phyloP scores from a whole-genome alignment of 495 filamentous ascomycete genomes.

The Geopyxis carbonaria region DNA sequence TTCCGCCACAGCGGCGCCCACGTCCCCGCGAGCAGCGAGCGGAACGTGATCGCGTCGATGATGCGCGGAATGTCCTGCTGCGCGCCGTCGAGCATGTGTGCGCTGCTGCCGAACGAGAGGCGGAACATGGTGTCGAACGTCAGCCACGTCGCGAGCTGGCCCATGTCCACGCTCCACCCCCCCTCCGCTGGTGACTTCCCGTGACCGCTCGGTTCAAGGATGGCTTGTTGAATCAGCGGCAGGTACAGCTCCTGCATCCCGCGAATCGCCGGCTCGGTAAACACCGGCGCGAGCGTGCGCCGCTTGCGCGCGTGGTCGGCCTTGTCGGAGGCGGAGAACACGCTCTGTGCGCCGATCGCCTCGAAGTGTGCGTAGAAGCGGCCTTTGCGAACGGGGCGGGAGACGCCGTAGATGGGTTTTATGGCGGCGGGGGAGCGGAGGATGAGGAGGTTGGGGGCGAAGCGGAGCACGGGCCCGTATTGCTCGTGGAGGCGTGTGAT shows the following conservation, averaged over 20 bases:
- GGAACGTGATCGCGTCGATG: too few species aligned
- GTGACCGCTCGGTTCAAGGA: too few species aligned
- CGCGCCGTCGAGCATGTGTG: too few species aligned
- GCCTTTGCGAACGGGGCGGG: conserved; percentile 31
- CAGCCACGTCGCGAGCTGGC: conserved; percentile 35
- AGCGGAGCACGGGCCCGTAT: conserved; percentile 32
- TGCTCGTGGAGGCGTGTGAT: conserved; percentile 17
- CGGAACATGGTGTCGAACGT: conserved; percentile 36
- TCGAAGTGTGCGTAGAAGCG: conserved; percentile 39
- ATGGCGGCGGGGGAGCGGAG: conserved; percentile 34
- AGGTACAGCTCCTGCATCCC: conserved; percentile 38
- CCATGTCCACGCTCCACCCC: conserved; percentile 30
- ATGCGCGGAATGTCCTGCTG: too few species aligned
- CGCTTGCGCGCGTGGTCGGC: conserved; percentile 36
- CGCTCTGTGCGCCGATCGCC: conserved; percentile 40
- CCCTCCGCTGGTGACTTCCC: too few species aligned
- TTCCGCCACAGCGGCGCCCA: too few species aligned
- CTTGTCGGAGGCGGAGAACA: conserved; percentile 39
- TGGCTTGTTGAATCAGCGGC: too few species aligned
- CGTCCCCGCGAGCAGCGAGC: too few species aligned
- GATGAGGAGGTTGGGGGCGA: conserved; percentile 33
- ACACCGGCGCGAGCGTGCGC: conserved; percentile 38
- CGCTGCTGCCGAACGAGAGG: conserved; percentile 24
- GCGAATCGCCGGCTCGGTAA: conserved; percentile 36
- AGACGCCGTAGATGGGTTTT: conserved; percentile 37